Evolutionary conservation across 148 eudicot species (phyloP).

Genomic region (Cornus controversa): DNA sequence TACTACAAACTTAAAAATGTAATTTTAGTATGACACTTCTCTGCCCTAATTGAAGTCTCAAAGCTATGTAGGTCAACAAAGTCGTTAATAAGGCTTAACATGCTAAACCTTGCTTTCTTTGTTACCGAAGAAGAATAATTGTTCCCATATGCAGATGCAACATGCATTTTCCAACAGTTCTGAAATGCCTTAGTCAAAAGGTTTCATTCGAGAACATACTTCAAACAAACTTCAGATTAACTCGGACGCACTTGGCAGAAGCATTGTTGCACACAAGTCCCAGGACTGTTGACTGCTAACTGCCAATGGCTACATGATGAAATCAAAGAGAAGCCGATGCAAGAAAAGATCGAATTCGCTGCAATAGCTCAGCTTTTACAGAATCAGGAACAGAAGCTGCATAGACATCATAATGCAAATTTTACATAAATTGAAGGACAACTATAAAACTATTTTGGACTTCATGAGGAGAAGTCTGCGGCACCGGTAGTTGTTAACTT

Average conservation of each 20-base stretch:
- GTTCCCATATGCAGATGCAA: background rate
- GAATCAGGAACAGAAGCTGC: slow-evolving; percentile 73
- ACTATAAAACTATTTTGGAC: background rate
- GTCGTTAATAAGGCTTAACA: background rate
- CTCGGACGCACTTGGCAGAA: background rate
- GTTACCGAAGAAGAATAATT: background rate
- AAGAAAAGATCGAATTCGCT: slow-evolving; percentile 58
- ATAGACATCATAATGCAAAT: background rate
- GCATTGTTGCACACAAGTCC: background rate
- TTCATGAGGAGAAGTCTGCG: background rate
- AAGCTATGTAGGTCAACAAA: no score
- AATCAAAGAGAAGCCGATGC: slow-evolving; percentile 48
- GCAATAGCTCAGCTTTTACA: slow-evolving; percentile 70
- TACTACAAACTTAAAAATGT: no score
- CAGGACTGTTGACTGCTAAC: background rate
- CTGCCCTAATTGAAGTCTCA: no score
- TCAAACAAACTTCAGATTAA: background rate
- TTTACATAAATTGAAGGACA: background rate
- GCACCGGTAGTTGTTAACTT: background rate
- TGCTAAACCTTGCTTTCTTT: background rate
- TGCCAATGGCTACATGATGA: background rate
- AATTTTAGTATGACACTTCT: no score
- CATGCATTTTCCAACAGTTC: background rate
- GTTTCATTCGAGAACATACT: background rate
- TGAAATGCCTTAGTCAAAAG: background rate